Evolutionary conservation across 768 basidiomycete genomes (phyloP).

Genomic region (Phlebiopsis gigantea): DNA sequence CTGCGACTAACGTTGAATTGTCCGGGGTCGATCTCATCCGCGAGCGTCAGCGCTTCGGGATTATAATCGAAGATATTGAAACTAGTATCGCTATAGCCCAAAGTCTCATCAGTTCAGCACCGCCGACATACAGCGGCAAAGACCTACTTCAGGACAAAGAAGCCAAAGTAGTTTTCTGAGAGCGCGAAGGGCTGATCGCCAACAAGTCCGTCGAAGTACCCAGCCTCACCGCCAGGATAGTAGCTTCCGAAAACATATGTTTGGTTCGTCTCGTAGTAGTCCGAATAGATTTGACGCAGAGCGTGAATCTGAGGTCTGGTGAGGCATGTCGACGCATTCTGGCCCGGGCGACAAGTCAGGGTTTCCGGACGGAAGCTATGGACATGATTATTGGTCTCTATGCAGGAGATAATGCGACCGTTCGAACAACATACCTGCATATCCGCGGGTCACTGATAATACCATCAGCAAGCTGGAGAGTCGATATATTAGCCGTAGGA

Average conservation of each 20-base stretch:
- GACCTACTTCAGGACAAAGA: not conserved
- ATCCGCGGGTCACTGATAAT: constrained; percentile 23
- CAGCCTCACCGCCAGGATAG: constrained; percentile 25
- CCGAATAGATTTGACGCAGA: constrained; percentile 22
- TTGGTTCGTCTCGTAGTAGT: constrained; percentile 23
- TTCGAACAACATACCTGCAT: constrained; percentile 13
- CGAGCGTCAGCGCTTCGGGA: not conserved
- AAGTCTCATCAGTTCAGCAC: not conserved
- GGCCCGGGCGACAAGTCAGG: constrained; percentile 22
- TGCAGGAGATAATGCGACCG: no score
- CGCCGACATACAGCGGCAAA: not conserved
- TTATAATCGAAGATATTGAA: not conserved
- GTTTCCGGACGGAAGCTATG: constrained; percentile 26
- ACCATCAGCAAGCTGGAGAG: constrained; percentile 22
- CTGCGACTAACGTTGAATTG: not conserved
- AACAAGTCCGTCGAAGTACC: constrained; percentile 15
- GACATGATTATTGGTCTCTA: no score
- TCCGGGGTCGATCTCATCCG: not conserved
- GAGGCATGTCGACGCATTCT: constrained; percentile 23
- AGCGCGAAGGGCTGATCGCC: constrained; percentile 13
- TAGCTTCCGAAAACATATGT: constrained; percentile 22
- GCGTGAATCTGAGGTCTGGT: constrained; percentile 23
- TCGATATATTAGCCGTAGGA: not conserved
- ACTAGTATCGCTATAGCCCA: not conserved
- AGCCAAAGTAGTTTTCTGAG: not conserved